Percentiles rank a stretch among this genome's conserved stretches.
Evolutionary conservation across 2,329 filamentous ascomycete species (phyloP).

Genomic region (Calonectria hongkongensis): DNA sequence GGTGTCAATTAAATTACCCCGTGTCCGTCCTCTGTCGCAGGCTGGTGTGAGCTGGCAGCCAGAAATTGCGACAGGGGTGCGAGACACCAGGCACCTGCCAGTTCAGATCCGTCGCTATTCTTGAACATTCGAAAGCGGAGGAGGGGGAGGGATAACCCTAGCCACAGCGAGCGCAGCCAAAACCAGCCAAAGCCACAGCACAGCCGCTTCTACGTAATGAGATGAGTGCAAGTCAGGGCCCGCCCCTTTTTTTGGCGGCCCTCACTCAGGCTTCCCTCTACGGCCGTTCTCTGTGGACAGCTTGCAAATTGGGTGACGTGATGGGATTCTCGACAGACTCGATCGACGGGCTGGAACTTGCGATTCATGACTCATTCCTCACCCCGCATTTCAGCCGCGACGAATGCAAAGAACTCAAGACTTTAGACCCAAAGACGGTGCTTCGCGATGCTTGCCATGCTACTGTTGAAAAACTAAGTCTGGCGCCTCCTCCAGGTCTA

Average conservation of each 20-base stretch:
- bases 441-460: conserved; percentile 1
- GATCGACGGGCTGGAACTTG: conserved; percentile 21
- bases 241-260: conserved; percentile 2
- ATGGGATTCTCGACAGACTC: conserved; percentile 11
- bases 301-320: not conserved
- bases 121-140: conserved; percentile 26
- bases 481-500: not conserved
- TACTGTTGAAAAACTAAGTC: not conserved
- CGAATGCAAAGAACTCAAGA: conserved; percentile 17
- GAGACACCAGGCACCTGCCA: conserved; percentile 30
- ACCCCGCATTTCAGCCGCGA: conserved; percentile 19
- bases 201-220: conserved; percentile 17
- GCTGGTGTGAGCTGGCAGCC: conserved; percentile 23
- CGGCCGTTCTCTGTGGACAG: not conserved
- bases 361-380: conserved; percentile 2
- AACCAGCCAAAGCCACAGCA: conserved; percentile 16
- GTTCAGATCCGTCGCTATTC: conserved; percentile 12
- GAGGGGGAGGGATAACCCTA: conserved; percentile 4
- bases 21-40: conserved; percentile 12
- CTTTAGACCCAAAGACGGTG: conserved; percentile 19
- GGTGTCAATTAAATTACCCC: conserved; percentile 24
- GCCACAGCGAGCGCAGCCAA: not conserved
- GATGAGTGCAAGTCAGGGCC: not conserved
- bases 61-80: conserved; percentile 35
- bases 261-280: not conserved